Conservation (phyloP, 1,284 basidiomycete genomes). For the Earliella scabrosa region DNA sequence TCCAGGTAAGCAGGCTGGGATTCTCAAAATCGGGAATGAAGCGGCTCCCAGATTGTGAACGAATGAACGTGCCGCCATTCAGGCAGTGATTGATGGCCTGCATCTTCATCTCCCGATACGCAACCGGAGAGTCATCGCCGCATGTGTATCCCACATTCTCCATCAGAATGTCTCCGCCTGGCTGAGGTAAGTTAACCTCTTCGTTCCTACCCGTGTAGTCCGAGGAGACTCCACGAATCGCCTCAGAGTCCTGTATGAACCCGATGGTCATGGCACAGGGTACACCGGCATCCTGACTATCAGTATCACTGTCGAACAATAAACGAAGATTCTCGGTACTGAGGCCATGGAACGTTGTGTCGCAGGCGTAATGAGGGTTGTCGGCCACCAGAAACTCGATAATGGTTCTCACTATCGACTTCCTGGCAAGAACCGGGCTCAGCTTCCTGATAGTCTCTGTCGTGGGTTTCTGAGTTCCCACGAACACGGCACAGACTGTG, state of each 20-base stretch:
- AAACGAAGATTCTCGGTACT: background rate
- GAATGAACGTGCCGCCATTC: conserved; percentile 1
- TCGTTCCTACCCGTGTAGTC: background rate
- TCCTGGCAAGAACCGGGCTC: background rate
- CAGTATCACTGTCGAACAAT: background rate
- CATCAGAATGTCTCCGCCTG: background rate
- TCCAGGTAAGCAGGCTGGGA: conserved; percentile 5
- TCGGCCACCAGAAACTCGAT: background rate
- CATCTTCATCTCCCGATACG: conserved; percentile 8
- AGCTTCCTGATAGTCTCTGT: background rate
- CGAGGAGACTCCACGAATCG: background rate
- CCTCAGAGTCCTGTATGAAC: background rate
- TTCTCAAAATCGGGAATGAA: conserved; percentile 18
- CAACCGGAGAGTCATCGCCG: background rate
- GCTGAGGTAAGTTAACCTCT: background rate
- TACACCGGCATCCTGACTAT: background rate
- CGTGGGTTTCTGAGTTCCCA: background rate
- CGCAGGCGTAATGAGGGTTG: background rate
- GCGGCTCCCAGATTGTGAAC: conserved; percentile 1
- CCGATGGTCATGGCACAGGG: conserved; percentile 6
- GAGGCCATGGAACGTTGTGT: background rate
- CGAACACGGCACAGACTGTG: too few species aligned
- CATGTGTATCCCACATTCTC: conserved; percentile 5
- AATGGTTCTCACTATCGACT: background rate
- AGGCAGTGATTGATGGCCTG: conserved; percentile 7